Conservation (phyloP, 108 stramenopile genomes). For the Cyclostephanos invisitatus region DNA sequence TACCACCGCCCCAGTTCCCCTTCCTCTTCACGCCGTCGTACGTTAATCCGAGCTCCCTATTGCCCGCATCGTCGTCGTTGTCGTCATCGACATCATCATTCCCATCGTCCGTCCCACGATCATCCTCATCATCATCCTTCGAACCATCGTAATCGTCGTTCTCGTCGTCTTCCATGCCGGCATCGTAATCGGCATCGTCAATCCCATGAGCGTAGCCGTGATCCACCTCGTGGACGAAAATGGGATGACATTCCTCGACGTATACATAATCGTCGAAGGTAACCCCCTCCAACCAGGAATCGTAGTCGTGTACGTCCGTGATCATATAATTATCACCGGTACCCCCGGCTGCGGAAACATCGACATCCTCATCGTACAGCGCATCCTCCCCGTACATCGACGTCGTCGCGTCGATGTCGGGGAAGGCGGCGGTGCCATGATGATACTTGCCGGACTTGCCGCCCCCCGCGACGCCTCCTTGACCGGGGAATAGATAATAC, state of each 20-base stretch:
- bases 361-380: no score
- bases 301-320: background rate
- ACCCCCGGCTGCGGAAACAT: no score
- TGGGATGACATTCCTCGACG: background rate
- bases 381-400: background rate
- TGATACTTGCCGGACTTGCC: background rate
- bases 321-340: background rate
- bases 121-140: background rate
- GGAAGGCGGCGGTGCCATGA: no score
- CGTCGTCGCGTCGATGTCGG: no score
- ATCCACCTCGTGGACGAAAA: background rate
- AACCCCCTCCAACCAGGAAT: background rate
- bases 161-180: background rate
- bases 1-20: background rate
- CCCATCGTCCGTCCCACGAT: background rate
- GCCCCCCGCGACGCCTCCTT: background rate
- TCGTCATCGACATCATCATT: background rate
- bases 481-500: no score
- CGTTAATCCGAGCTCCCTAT: background rate
- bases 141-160: background rate
- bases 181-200: background rate
- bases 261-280: constrained; percentile 1
- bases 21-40: background rate
- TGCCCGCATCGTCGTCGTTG: background rate
- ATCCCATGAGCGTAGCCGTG: background rate